Evolutionary conservation across 371 early-diverging fungal genomes (phyloP).

Genomic region (Choanephora cucurbitarum): DNA sequence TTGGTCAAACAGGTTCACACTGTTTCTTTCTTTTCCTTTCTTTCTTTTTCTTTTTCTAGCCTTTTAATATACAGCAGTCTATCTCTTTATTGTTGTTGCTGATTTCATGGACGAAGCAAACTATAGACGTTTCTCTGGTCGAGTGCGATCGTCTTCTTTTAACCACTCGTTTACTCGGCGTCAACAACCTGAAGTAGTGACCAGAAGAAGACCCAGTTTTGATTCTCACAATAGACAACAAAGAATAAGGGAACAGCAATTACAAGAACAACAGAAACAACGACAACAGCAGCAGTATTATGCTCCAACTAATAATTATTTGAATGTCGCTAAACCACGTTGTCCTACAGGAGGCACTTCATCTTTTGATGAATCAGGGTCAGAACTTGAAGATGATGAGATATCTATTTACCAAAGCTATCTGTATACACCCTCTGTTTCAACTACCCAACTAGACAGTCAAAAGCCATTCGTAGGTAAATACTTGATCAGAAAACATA

Average conservation of each 20-base stretch:
- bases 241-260: not conserved
- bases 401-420: slow-evolving; percentile 8
- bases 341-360: slow-evolving; percentile 11
- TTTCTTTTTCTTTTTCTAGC: not conserved
- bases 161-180: slow-evolving; percentile 18
- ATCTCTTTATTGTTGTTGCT: not conserved
- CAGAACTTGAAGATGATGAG: slow-evolving; percentile 20
- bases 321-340: slow-evolving; percentile 6
- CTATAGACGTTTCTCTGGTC: slow-evolving; percentile 1
- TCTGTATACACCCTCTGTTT: not conserved
- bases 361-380: slow-evolving; percentile 27
- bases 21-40: not conserved
- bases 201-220: slow-evolving; percentile 26
- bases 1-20: not conserved
- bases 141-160: slow-evolving; percentile 22
- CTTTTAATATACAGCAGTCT: too few relatives aligned
- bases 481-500: not conserved
- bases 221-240: slow-evolving; percentile 11
- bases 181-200: slow-evolving; percentile 12
- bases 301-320: slow-evolving; percentile 14
- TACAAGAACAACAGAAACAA: not conserved
- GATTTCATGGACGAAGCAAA: not conserved
- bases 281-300: slow-evolving; percentile 3
- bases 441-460: not conserved
- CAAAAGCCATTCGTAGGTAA: not conserved